Base-by-base conservation (phyloP, 805 yeast species). In the Sugiyamaella valdiviana region DNA sequence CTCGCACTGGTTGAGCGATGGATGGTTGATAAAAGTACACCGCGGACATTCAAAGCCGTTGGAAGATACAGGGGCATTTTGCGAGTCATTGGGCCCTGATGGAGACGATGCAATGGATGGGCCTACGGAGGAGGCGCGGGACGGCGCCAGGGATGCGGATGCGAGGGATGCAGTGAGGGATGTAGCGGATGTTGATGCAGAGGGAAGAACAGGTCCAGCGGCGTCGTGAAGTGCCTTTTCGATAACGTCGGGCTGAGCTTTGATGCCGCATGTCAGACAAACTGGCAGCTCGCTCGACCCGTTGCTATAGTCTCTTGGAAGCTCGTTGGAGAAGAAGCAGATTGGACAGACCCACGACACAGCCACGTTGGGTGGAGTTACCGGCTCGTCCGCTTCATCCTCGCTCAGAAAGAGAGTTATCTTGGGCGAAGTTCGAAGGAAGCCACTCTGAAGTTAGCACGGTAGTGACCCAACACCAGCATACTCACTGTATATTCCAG, bases 21-120 rank as follows among this genome's bases (percentile, higher is more conserved):
- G 85, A 63, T 90, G 96, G 62, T 91, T 93, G 10, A 79, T 67
- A 59, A 89, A 91, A 0, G 98, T 86, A 57, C 95, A 86, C 10
- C 70, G 62, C 2, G 79, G 72, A 50, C 85, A 80, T 16, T 55
- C 19, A 40, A 51, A 51, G 7, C 55, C 56, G 14, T 48, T 53
- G 9, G 42, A 3, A 16, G 42, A 23, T 14, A 9, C 26, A 16
- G 35, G n/a, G n/a, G n/a, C n/a, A n/a, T n/a, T n/a, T n/a, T n/a
- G n/a, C n/a, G n/a, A n/a, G n/a, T n/a, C n/a, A n/a, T 14, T 10
- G 35, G 23, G 37, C 37, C 42, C 6, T 17, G 44, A 14, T 20
- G 32, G 16, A 6, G 32, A 15, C n/a, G 43, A 15, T 10, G 20
- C 35, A 22, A 24, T 6, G n/a, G 16, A 29, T 24, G 22, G 15